These are phyloP conservation scores for Picochlorum sp. DNA, from an alignment of 139 green algal species.

Conservation along the genomic window DNA sequence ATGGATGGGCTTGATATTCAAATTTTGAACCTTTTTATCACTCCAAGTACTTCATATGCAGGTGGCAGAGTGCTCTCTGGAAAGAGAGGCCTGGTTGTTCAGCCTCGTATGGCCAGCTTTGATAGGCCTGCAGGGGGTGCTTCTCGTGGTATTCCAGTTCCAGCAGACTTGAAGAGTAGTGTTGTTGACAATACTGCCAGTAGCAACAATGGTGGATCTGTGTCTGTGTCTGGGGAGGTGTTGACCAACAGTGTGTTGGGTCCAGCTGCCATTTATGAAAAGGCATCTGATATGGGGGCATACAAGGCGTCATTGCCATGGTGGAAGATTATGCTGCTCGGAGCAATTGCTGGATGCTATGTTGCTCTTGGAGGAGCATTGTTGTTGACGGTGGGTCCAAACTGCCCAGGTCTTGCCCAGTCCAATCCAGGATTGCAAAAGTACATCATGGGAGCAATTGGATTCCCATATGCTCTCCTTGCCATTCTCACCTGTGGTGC, in stretches of 20 bases:
- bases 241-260: background rate
- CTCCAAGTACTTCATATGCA: no score
- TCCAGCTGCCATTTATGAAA: conserved; percentile 12
- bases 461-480: conserved; percentile 64
- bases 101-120: background rate
- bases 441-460: conserved; percentile 40
- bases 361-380: conserved; percentile 64
- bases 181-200: background rate
- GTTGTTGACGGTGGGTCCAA: conserved; percentile 43
- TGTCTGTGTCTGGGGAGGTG: conserved; percentile 7
- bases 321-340: conserved; percentile 45
- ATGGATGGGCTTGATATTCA: no score
- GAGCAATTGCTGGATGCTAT: conserved; percentile 52
- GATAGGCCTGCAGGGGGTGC: conserved; percentile 11
- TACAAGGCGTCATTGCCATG: conserved; percentile 27
- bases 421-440: conserved; percentile 49
- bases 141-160: conserved; percentile 8
- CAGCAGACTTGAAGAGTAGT: background rate
- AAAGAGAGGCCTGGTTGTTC: no score
- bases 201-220: background rate
- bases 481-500: conserved; percentile 56
- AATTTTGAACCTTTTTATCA: no score
- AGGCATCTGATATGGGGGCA: conserved; percentile 16
- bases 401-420: conserved; percentile 44
- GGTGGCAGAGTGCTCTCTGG: no score